These are phyloP conservation scores for Abrus pulchellus DNA, from an alignment of 306 rosid genomes.

Conservation along the genomic window DNA sequence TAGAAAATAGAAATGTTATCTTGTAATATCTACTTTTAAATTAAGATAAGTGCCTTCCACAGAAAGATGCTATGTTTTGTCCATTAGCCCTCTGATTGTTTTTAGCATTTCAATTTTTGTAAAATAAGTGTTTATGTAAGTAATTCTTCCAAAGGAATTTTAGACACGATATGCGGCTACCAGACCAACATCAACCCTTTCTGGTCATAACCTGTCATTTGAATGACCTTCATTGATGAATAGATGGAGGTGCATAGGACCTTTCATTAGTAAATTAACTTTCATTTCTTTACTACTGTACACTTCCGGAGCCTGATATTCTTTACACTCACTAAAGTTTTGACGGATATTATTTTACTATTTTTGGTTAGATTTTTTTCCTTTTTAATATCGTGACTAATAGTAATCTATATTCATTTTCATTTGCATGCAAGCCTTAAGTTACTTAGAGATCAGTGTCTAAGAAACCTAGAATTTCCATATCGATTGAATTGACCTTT, in stretches of 20 bases:
- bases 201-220: neutral
- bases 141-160: conserved; percentile 34
- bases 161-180: conserved; percentile 11
- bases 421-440: neutral
- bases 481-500: neutral
- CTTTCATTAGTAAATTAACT: no score
- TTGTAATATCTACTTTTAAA: conserved; percentile 4
- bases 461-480: conserved; percentile 11
- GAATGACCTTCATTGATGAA: conserved; percentile 20
- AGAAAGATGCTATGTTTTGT: conserved; percentile 20
- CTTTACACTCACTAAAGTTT: conserved; percentile 18
- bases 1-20: conserved; percentile 21
- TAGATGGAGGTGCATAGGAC: neutral
- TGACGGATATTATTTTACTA: conserved; percentile 17
- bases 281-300: neutral
- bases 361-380: neutral
- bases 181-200: conserved; percentile 1
- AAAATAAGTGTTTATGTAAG: conserved; percentile 14
- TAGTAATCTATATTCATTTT: neutral
- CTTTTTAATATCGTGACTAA: no score
- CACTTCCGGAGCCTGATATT: neutral
- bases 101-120: conserved; percentile 23
- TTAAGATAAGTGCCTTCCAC: neutral
- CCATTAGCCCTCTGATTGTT: conserved; percentile 7
- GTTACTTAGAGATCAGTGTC: neutral